Evolutionary conservation across 305 asterid genomes (phyloP).

Genomic region (Withania somnifera): DNA sequence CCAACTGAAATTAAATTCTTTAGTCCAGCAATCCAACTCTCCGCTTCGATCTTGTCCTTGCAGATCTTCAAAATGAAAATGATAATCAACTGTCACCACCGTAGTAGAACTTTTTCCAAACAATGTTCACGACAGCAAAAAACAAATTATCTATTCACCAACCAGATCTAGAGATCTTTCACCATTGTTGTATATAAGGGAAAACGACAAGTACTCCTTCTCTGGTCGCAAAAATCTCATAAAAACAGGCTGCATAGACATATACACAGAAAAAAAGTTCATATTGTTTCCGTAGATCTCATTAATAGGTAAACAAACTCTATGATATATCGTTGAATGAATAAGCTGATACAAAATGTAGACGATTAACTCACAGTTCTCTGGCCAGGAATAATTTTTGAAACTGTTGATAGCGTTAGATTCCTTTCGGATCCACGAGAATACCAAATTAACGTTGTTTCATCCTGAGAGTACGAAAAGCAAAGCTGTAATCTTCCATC

Average conservation of each 20-base stretch:
- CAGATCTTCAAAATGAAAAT: slow-evolving; percentile 47
- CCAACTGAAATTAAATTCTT: slow-evolving; percentile 54
- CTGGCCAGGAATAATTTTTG: slow-evolving; percentile 83
- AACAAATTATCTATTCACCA: slow-evolving; percentile 9
- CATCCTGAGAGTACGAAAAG: slow-evolving; percentile 51
- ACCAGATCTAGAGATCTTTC: slow-evolving; percentile 96
- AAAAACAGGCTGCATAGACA: slow-evolving; percentile 56
- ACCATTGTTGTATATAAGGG: slow-evolving; percentile 71
- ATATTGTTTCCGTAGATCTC: not conserved
- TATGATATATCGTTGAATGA: not conserved
- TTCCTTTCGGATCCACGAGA: slow-evolving; percentile 78
- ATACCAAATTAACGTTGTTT: slow-evolving; percentile 74
- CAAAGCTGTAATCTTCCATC: not conserved
- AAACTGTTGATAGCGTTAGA: slow-evolving; percentile 62
- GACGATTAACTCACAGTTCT: slow-evolving; percentile 73
- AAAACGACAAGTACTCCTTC: slow-evolving; percentile 89
- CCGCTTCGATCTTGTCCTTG: slow-evolving; percentile 84
- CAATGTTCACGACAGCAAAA: not conserved
- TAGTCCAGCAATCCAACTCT: slow-evolving; percentile 80
- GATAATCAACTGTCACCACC: not conserved
- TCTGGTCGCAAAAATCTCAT: slow-evolving; percentile 83
- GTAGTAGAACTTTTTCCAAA: not conserved
- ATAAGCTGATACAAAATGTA: not conserved
- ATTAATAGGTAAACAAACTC: slow-evolving; percentile 4
- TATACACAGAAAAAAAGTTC: not conserved